Conservation (phyloP, 2,329 filamentous ascomycete species). For the Ilyonectria destructans region DNA sequence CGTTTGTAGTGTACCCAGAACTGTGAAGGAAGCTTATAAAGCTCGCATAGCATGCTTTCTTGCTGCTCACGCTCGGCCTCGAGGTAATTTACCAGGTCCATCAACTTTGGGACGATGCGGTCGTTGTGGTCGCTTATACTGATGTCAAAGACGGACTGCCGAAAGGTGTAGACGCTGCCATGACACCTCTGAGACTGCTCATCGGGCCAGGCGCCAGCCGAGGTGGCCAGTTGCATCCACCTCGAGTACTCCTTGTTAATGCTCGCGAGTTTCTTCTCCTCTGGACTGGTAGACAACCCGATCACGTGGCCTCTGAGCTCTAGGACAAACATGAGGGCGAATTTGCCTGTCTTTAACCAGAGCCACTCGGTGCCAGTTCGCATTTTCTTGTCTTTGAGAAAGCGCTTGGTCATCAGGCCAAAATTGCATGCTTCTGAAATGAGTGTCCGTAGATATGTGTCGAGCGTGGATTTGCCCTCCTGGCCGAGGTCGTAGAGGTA, state of each 20-base stretch:
- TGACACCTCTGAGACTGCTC: slow-evolving; percentile 9
- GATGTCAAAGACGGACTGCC: neutral
- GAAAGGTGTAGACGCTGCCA: neutral
- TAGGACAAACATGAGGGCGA: slow-evolving; percentile 27
- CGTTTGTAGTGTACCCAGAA: slow-evolving; percentile 37
- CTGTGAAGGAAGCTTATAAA: slow-evolving; percentile 37
- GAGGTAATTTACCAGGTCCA: slow-evolving; percentile 33
- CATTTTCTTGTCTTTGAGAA: slow-evolving; percentile 19
- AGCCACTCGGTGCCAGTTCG: slow-evolving; percentile 23
- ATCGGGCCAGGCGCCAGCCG: slow-evolving; percentile 20
- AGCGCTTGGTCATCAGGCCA: slow-evolving; percentile 33
- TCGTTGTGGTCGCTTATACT: slow-evolving; percentile 15
- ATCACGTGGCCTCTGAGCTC: slow-evolving; percentile 30
- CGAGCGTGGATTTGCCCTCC: slow-evolving; percentile 22
- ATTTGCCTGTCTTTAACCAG: too few species aligned
- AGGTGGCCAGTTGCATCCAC: neutral
- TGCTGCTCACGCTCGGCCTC: slow-evolving; percentile 38
- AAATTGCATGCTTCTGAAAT: slow-evolving; percentile 39
- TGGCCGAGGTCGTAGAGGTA: slow-evolving; percentile 4
- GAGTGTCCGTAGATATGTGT: slow-evolving; percentile 39
- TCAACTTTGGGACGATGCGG: slow-evolving; percentile 39
- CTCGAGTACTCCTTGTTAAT: neutral
- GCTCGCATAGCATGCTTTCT: slow-evolving; percentile 45
- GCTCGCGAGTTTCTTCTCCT: neutral
- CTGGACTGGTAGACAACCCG: slow-evolving; percentile 21